Conservation (phyloP, 2,329 filamentous ascomycete genomes). For the Fusarium vanettenii region DNA sequence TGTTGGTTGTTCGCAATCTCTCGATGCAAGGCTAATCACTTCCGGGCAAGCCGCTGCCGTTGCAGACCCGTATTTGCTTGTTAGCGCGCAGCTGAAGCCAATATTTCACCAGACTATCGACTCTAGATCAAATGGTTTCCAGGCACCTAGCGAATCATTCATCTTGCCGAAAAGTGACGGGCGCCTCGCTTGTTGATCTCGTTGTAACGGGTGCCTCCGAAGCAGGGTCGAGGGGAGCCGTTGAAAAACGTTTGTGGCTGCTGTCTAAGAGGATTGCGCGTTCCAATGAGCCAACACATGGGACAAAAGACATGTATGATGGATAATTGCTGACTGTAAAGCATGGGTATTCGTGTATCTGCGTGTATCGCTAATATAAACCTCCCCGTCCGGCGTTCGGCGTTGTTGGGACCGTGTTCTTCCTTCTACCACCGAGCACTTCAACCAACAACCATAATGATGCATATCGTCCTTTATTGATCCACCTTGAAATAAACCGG, state of each 20-base stretch:
- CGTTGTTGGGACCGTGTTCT: neutral
- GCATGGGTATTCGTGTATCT: neutral
- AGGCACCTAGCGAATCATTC: neutral
- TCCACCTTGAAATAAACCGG: slow-evolving; percentile 21
- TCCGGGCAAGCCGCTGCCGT: neutral
- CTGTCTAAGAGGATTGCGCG: neutral
- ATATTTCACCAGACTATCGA: neutral
- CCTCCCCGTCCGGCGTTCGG: neutral
- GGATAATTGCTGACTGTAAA: neutral
- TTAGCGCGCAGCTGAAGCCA: neutral
- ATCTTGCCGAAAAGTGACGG: neutral
- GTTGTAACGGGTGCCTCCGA: neutral
- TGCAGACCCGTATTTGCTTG: neutral
- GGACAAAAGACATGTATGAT: neutral
- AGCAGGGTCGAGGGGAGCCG: neutral
- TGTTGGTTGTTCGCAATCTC: neutral
- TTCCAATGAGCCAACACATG: neutral
- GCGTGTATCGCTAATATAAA: neutral
- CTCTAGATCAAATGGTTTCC: neutral
- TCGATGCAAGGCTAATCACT: neutral
- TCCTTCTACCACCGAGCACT: neutral
- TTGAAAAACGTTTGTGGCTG: neutral
- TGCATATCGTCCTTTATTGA: neutral
- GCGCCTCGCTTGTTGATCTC: neutral
- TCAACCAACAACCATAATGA: neutral